Evolutionary conservation across 2,329 filamentous ascomycete species (phyloP), one percentile per base, ranked within the genome.

Genomic region (Penicillium sp.): DNA sequence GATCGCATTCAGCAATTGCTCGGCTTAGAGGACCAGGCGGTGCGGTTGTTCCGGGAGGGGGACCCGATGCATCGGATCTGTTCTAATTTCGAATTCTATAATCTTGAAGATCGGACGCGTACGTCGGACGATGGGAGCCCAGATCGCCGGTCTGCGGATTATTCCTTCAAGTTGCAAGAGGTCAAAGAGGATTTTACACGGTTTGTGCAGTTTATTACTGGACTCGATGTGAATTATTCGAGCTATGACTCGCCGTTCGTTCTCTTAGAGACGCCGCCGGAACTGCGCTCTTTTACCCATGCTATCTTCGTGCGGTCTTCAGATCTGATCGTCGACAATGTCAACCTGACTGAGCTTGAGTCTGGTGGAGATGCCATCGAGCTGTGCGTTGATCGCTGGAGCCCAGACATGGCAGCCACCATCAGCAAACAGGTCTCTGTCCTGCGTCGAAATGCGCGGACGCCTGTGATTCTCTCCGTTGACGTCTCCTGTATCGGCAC

Each of bases 241-340:
- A 77, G 74, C 60, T 69, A 79, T 34, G 76, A 80, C 57, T 82
- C 79, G 49, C 80, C 80, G 1, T 83, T 83, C 58, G 80, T 78
- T 3, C 69, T 82, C 47, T 70, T 76, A 15, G 79, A 80, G 26
- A 76, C 80, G 2, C 79, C 80, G 2, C 77, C 79, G 2, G 79
- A 83, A 55, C 73, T 75, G 47, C 75, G 80, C 44, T 71, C 75
- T 21, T 73, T 76, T 43, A 72, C 70, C 2, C 69, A 73, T 53
- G 65, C 68, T 9, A 65, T 73, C 10, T 63, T 69, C 24, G 57
- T 73, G 6, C 66, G 65, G 10, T 61, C 65, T 4, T 71, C 70
- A 2, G 63, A 69, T 39, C 55, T 71, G 19, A 56, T 61, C 6
- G 60, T 61, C 2, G 61, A 60, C 22, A 53, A 54, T 26, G 60